Conservation (phyloP, 441 rosid species). For the Euphorbia celastroides region DNA sequence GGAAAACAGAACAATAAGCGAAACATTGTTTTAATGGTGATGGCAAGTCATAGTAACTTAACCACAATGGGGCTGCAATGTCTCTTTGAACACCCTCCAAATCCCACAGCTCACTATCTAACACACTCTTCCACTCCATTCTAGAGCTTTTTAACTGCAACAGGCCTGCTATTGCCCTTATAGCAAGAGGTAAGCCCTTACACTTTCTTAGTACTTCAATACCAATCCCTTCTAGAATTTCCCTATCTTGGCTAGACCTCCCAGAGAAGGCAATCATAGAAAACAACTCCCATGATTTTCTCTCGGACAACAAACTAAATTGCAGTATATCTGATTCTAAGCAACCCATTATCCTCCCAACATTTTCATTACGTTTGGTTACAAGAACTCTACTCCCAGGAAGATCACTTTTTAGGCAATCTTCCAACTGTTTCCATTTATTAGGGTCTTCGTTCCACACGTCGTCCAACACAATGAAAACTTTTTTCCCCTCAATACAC, state of each 20-base stretch:
- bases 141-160: background rate
- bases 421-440: background rate
- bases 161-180: constrained; percentile 2
- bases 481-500: background rate
- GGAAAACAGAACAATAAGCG: constrained; percentile 10
- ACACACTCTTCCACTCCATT: background rate
- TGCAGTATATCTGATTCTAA: background rate
- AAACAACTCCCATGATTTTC: no score
- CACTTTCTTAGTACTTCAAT: background rate
- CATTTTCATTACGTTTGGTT: background rate
- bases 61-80: background rate
- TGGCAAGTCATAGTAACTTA: no score
- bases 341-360: background rate
- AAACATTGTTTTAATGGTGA: constrained; percentile 5
- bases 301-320: background rate
- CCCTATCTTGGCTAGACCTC: background rate
- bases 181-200: constrained; percentile 2
- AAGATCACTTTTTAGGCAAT: background rate
- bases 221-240: constrained; percentile 2
- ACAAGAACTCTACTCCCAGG: constrained; percentile 13
- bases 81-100: background rate
- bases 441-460: no score
- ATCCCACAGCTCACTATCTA: constrained; percentile 1
- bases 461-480: no score
- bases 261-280: no score